Percentiles rank a stretch among this genome's conserved stretches.
phyloP scores from a whole-genome alignment of 768 basidiomycete genomes.

The Suillus discolor region DNA sequence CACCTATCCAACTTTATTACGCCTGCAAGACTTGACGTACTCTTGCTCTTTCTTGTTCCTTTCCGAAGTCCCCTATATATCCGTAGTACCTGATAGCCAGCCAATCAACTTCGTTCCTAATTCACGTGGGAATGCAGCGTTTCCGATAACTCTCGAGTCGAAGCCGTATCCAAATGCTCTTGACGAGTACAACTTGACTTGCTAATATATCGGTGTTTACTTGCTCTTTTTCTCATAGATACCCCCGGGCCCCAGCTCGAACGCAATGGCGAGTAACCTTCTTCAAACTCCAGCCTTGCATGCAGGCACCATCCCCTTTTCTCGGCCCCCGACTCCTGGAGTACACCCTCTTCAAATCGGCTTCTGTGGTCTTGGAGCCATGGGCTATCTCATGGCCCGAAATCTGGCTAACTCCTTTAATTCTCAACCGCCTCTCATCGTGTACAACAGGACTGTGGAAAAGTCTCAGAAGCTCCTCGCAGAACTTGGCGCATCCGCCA shows the following conservation, averaged over 20 bases:
- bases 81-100: background rate
- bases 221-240: slow-evolving; percentile 1
- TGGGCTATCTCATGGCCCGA: slow-evolving; percentile 77
- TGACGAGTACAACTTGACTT: background rate
- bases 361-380: slow-evolving; percentile 55
- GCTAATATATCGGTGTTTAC: background rate
- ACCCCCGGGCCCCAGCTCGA: background rate
- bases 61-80: background rate
- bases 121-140: background rate
- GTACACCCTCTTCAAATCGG: slow-evolving; percentile 44
- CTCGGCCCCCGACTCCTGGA: slow-evolving; percentile 58
- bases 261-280: slow-evolving; percentile 11
- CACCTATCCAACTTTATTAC: slow-evolving; percentile 28
- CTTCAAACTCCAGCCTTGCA: slow-evolving; percentile 16
- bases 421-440: slow-evolving; percentile 54
- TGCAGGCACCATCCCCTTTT: slow-evolving; percentile 46
- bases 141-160: background rate
- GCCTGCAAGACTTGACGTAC: background rate
- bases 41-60: background rate
- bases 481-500: slow-evolving; percentile 55
- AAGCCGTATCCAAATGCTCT: background rate
- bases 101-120: background rate
- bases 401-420: slow-evolving; percentile 68
- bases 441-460: slow-evolving; percentile 74
- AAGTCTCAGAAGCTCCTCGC: slow-evolving; percentile 61